These are phyloP conservation scores for Fusarium devonianum DNA, from an alignment of 2,329 filamentous ascomycete species.

Conservation along the genomic window DNA sequence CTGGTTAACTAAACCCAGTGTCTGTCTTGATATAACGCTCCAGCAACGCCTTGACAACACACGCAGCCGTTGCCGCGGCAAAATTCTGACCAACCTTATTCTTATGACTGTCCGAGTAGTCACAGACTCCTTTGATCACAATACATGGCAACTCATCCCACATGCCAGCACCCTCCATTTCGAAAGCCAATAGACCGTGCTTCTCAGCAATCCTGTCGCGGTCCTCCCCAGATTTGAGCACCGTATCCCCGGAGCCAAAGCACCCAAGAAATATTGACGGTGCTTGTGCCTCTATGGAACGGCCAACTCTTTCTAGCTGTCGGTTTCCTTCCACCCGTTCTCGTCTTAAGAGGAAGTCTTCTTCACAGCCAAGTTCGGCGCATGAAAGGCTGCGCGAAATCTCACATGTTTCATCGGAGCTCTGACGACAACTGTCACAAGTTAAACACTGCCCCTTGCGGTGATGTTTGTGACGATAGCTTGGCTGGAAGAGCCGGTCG, in stretches of 20 bases:
- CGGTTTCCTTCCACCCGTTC: neutral
- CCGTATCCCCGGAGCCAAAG: slow-evolving; percentile 47
- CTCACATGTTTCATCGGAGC: neutral
- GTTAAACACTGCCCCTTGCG: neutral
- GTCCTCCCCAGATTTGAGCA: slow-evolving; percentile 47
- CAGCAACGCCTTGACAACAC: neutral
- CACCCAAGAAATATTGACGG: neutral
- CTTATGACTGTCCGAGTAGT: neutral
- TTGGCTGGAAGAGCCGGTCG: neutral
- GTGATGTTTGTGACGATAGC: neutral
- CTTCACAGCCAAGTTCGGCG: neutral
- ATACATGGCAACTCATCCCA: slow-evolving; percentile 47
- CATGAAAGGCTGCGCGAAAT: neutral
- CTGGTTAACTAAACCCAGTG: too few relatives aligned
- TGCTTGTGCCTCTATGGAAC: neutral
- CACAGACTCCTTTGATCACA: slow-evolving; percentile 41
- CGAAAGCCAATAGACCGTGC: slow-evolving; percentile 34
- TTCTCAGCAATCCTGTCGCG: slow-evolving; percentile 43
- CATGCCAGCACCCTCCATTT: slow-evolving; percentile 45
- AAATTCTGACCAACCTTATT: neutral
- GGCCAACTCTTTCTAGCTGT: neutral
- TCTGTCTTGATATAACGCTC: neutral
- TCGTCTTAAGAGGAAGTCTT: neutral
- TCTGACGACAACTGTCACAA: neutral
- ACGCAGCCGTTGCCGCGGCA: neutral